phyloP scores from a whole-genome alignment of 2,329 filamentous ascomycete species.

The Calonectria pteridis region DNA sequence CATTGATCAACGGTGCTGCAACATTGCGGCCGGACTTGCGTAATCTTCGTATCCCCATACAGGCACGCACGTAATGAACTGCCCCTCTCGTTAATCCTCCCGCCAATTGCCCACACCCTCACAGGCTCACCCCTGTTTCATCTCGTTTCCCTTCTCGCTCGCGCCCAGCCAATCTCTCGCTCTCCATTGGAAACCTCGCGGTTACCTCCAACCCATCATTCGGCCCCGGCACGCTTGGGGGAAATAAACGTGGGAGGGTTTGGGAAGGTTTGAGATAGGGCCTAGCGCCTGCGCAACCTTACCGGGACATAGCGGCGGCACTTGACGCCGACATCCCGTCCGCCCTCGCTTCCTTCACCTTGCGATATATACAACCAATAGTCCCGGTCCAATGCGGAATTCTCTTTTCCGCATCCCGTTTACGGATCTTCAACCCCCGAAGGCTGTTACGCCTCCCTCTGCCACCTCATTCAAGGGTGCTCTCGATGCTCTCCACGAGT shows the following conservation, averaged over 20 bases:
- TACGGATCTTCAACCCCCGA: constrained; percentile 82
- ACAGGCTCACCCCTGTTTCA: constrained; percentile 11
- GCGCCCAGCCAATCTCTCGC: constrained; percentile 28
- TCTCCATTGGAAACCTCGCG: constrained; percentile 37
- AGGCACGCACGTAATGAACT: constrained; percentile 11
- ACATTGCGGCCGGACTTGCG: constrained; percentile 13
- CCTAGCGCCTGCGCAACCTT: constrained; percentile 4
- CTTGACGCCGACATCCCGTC: neutral
- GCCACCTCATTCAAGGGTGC: constrained; percentile 80
- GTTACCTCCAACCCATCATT: constrained; percentile 14
- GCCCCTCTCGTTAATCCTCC: constrained; percentile 3
- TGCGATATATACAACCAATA: constrained; percentile 8
- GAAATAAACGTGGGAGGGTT: neutral
- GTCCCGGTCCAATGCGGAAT: constrained; percentile 67
- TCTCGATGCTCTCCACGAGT: constrained; percentile 80
- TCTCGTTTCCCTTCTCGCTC: constrained; percentile 8
- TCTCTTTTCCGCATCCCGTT: constrained; percentile 91
- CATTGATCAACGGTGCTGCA: neutral
- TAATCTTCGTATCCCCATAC: constrained; percentile 8
- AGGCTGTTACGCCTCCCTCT: constrained; percentile 78
- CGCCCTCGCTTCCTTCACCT: neutral
- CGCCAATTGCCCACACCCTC: neutral
- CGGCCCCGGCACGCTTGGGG: neutral
- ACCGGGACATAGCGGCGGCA: neutral
- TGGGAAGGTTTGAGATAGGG: neutral